Evolutionary conservation across 176 grass and related monocot species (phyloP), one percentile per base, ranked within the genome.

Genomic region (Zoysia pacifica): DNA sequence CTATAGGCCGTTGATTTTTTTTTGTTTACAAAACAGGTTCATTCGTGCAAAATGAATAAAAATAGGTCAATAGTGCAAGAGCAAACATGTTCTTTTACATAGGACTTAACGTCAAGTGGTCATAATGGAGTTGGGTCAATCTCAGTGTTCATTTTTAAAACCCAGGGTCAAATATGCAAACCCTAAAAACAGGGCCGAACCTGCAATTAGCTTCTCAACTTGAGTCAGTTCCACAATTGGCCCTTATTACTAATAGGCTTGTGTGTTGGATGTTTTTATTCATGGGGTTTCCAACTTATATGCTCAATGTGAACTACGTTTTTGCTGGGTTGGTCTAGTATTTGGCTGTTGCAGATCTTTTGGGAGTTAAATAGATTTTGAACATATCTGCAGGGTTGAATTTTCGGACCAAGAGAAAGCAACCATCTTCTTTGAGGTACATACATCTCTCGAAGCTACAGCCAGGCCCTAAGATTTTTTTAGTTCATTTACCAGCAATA

Each of bases 401-500:
- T 98, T 98, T 83, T 70, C 72, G 4, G 86, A 94, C 69, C 80
- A 93, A 78, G 92, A 98, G 64, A 98, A 93, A 76, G 64, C 85
- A 35, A 77, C 74, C 83, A 93, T 98, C 80, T 89, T 98, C 74
- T 89, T 88, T 68, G 92, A 98, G 92, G 95, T 98, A 89, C 60
- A 44, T 1, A 60, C 36, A 77, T 78, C 38, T 75, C 58, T 76
- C 16, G 49, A 41, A 65, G 9, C 48, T 89, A 70, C 56, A 76
- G 56, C 71, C 18, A 70, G 35, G 64, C 52, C 65, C 49, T 84
- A 64, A 69, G 11, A 20, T n/a, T 56, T 48, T 62, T 65, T 9
- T 46, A 28, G 60, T 18, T 81, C 48, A 47, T 80, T 13, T 11
- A 76, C 72, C 5, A 44, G 6, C 72, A 58, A 36, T 77, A 59